Evolutionary conservation across 805 yeast species (phyloP), one percentile per base, ranked within the genome.

Genomic region (Wickerhamomyces bisporus): DNA sequence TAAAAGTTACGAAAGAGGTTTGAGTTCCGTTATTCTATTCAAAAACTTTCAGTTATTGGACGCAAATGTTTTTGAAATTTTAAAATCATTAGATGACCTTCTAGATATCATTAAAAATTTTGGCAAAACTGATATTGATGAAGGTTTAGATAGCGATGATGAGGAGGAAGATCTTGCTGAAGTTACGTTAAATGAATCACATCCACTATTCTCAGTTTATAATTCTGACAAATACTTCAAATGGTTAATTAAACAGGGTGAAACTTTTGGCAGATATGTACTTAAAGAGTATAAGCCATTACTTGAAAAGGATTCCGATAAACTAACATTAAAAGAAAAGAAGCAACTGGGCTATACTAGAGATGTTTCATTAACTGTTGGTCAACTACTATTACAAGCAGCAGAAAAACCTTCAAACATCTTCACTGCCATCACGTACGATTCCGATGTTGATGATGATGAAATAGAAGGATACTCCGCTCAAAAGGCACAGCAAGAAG

Each of bases 91-190:
- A 32, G 85, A 83, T 55, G 91, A 82, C 55, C 61, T 82, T 42
- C 59, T 84, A 24, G 89, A 82, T 40, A 74, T 83, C 42, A 67
- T 80, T 24, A 77, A 75, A 44, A 75, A 77, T 51, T 82, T 83
- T 44, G 89, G 87, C 20, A 65, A 68, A 30, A 71, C 69, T 30
- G 61, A 64, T 16, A 66, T 71, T 19, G 73, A 68, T 23, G 86
- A 78, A 48, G 81, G 79, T 11, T 62, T 78, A 23, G 85, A 76
- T 41, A 72, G 78, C 53, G 81, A 75, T 37, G 66, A 62, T 26
- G 82, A 75, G 37, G 70, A 60, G 12, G 60, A 51, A 9, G 66
- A 61, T 1, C 63, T 57, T 8, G 60, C 55, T 8, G 65, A 55
- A 6, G 64, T 58, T 6, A 40, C 62, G 27, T 57, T 80, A 24